These are phyloP conservation scores for Podaxis pistillaris DNA, from an alignment of 768 basidiomycete species.

Conservation along the genomic window DNA sequence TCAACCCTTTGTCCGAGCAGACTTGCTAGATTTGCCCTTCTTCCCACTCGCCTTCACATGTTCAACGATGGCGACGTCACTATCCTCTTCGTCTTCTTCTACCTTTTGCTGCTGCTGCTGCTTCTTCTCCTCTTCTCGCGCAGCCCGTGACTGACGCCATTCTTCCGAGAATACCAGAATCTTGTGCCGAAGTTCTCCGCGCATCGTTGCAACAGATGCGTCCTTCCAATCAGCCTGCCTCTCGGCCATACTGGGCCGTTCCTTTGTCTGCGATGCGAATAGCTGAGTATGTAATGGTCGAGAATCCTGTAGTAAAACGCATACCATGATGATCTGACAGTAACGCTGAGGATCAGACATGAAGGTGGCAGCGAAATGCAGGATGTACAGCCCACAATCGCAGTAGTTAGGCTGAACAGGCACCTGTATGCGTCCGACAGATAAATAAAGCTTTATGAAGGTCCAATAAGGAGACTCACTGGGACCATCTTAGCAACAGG, in stretches of 20 bases:
- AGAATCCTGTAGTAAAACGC: constrained; percentile 15
- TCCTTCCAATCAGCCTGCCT: constrained; percentile 54
- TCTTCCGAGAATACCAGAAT: constrained; percentile 49
- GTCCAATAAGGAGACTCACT: constrained; percentile 34
- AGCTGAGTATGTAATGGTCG: background rate
- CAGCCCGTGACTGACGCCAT: constrained; percentile 48
- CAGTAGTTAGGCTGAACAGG: constrained; percentile 86
- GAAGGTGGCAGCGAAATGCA: constrained; percentile 83
- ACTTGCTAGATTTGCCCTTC: constrained; percentile 12
- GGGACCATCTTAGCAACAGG: constrained; percentile 49
- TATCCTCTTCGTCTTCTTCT: constrained; percentile 31
- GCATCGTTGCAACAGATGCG: constrained; percentile 40
- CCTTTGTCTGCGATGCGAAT: constrained; percentile 22
- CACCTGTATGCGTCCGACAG: constrained; percentile 49
- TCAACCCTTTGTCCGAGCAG: constrained; percentile 10
- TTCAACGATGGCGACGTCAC: constrained; percentile 42
- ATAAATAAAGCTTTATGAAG: background rate
- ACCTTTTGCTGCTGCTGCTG: constrained; percentile 34
- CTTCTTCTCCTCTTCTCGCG: constrained; percentile 35
- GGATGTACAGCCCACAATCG: constrained; percentile 90
- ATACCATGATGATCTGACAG: constrained; percentile 47
- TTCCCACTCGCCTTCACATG: constrained; percentile 16
- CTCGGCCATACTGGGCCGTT: constrained; percentile 31
- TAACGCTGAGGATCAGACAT: constrained; percentile 59
- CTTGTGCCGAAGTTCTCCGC: constrained; percentile 40